Base-by-base conservation (phyloP, 371 early-diverging fungal species). In the Coemansia sp. region DNA sequence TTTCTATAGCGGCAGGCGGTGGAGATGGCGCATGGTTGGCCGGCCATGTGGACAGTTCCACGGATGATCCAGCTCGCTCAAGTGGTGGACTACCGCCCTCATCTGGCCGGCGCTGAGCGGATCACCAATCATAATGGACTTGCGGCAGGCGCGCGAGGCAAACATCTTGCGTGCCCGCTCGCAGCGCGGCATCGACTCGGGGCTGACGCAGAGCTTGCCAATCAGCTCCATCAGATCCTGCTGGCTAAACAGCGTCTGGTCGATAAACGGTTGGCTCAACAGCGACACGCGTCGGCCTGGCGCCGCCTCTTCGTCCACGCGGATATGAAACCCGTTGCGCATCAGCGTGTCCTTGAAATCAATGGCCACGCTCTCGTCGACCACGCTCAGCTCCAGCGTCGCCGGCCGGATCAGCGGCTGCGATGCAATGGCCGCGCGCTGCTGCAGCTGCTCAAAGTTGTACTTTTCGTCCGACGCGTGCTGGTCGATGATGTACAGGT, bases 11-110 rank as follows among this genome's bases (percentile, higher is more conserved):
- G 53, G 54, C 30, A 64, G 50, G 10, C 67, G 59, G 31, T 75
- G 62, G 41, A 97, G 67, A 72, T 93, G 93, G 34, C 95, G 83
- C 86, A 95, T 90, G 0, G 99, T 97, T 1, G 99, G 99, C 16
- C 99, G 81, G 4, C 99, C 99, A 66, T 99, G 99, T 14, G 99
- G 99, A 69, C 99, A 99, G 66, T 98, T 97, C 94, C 94, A 97
- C 33, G 95, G 95, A 61, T 94, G 93, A 26, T 92, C 86, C 69
- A 95, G 86, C 49, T 84, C 84, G 14, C 89, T 85, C 85, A 95
- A 85, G 67, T 90, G 83, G 10, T 68, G 61, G 6, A 94, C 84
- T 60, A 95, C 90, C 80, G 81, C 79, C 40, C 62, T 70, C 97
- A 95, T 95, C 65, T 89, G 81, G 0, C 63, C 57, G 41, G 68